A percentile compares a stretch with the other conserved stretches of the same genome.
phyloP scores from a whole-genome alignment of 805 yeast genomes.

The Alloascoidea hylecoeti region DNA sequence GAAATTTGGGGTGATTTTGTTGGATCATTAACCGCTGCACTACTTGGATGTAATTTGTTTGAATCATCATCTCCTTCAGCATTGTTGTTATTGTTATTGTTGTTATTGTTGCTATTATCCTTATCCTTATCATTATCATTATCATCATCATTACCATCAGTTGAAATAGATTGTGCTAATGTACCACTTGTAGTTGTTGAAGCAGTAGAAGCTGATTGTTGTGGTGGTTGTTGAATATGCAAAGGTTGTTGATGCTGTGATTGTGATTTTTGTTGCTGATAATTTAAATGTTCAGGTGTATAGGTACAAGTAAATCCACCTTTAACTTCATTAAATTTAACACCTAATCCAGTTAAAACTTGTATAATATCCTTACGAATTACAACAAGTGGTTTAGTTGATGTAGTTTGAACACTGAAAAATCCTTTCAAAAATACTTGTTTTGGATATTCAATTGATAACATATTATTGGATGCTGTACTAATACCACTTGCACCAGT shows the following conservation, averaged over 20 bases:
- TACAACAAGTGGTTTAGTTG: slow-evolving; percentile 82
- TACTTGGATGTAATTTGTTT: too few relatives aligned
- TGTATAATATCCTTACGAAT: slow-evolving; percentile 74
- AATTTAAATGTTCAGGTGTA: slow-evolving; percentile 18
- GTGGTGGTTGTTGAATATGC: not conserved
- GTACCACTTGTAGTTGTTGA: not conserved
- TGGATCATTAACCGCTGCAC: not conserved
- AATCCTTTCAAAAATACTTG: slow-evolving; percentile 87
- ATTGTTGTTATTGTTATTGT: not conserved
- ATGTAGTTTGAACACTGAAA: slow-evolving; percentile 88
- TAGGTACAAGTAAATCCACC: slow-evolving; percentile 89
- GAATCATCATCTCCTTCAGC: too few relatives aligned
- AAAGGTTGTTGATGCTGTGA: not conserved
- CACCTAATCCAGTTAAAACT: slow-evolving; percentile 63
- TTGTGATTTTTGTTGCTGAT: not conserved
- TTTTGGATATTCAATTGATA: slow-evolving; percentile 86
- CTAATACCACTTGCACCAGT: too few relatives aligned
- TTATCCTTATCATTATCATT: too few relatives aligned
- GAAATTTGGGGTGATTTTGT: not conserved
- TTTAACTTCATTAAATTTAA: slow-evolving; percentile 74
- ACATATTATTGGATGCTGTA: slow-evolving; percentile 74
- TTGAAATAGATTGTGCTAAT: too few relatives aligned
- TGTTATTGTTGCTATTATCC: too few relatives aligned
- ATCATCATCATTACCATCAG: not conserved
- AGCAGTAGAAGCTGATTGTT: not conserved